These are phyloP conservation scores for Zarea fungicola DNA, from an alignment of 2,329 filamentous ascomycete genomes.

Conservation along the genomic window DNA sequence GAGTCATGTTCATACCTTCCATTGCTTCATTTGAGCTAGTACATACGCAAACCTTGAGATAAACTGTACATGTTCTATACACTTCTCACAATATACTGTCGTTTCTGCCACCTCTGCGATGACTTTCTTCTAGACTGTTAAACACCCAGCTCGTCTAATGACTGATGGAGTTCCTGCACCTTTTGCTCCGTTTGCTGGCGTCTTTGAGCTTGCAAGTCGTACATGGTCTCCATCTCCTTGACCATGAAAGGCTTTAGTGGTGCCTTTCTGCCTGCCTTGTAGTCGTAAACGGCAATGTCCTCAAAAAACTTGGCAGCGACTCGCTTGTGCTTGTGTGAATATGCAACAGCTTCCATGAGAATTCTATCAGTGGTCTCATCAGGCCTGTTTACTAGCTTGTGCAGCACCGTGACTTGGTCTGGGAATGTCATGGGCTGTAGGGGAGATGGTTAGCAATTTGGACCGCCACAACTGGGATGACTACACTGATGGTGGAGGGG, in stretches of 20 bases:
- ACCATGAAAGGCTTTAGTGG: conserved; percentile 38
- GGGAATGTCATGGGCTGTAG: conserved; percentile 74
- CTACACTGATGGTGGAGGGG: not conserved
- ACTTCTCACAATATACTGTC: too few relatives aligned
- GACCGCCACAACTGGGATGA: not conserved
- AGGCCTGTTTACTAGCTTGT: conserved; percentile 61
- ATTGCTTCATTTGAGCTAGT: conserved; percentile 1
- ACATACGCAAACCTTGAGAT: conserved; percentile 6
- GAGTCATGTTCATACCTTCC: conserved; percentile 8
- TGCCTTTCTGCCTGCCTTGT: conserved; percentile 31
- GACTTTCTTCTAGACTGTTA: not conserved
- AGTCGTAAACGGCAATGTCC: conserved; percentile 73
- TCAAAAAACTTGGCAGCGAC: conserved; percentile 70
- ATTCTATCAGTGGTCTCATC: conserved; percentile 41
- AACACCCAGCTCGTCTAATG: conserved; percentile 14
- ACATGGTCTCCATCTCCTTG: conserved; percentile 31
- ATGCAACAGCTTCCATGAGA: conserved; percentile 54
- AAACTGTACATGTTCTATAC: conserved; percentile 10
- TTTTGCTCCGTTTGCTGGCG: conserved; percentile 16
- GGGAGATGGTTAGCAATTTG: not conserved
- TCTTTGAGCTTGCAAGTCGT: conserved; percentile 27
- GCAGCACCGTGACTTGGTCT: conserved; percentile 76
- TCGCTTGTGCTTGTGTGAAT: conserved; percentile 71
- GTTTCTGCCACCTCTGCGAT: not conserved
- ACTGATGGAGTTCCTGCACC: conserved; percentile 14